Evolutionary conservation across 2,329 filamentous ascomycete species (phyloP).

Genomic region (Botrytis pseudocinerea): DNA sequence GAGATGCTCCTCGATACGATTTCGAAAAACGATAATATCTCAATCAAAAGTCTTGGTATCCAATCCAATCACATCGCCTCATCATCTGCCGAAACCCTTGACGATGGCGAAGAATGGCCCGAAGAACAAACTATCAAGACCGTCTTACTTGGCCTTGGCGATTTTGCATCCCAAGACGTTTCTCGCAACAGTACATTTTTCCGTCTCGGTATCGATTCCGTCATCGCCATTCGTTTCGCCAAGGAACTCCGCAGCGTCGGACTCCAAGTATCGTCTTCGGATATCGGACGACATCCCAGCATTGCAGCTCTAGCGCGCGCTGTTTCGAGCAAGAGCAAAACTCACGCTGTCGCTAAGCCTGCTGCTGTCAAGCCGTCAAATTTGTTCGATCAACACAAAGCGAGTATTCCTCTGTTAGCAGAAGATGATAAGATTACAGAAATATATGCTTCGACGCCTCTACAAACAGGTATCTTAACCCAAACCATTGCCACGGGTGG

Average conservation of each 20-base stretch:
- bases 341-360: background rate
- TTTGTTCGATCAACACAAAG: background rate
- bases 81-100: background rate
- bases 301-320: conserved; percentile 44
- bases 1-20: conserved; percentile 3
- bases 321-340: background rate
- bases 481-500: conserved; percentile 40
- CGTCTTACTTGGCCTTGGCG: background rate
- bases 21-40: background rate
- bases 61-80: background rate
- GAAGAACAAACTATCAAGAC: background rate
- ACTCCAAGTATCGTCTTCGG: conserved; percentile 43
- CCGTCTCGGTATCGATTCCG: conserved; percentile 41
- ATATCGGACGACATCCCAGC: conserved; percentile 46
- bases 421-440: conserved; percentile 38
- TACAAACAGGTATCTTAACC: conserved; percentile 44
- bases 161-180: background rate
- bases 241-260: conserved; percentile 38
- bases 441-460: conserved; percentile 42
- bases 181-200: conserved; percentile 39
- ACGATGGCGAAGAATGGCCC: background rate
- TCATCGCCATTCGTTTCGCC: conserved; percentile 47
- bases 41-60: conserved; percentile 9
- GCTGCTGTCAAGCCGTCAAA: background rate
- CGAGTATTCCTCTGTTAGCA: background rate